Evolutionary conservation across 2,329 filamentous ascomycete species (phyloP), one percentile per base, ranked within the genome.

Genomic region (Rhynchosporium graminicola): DNA sequence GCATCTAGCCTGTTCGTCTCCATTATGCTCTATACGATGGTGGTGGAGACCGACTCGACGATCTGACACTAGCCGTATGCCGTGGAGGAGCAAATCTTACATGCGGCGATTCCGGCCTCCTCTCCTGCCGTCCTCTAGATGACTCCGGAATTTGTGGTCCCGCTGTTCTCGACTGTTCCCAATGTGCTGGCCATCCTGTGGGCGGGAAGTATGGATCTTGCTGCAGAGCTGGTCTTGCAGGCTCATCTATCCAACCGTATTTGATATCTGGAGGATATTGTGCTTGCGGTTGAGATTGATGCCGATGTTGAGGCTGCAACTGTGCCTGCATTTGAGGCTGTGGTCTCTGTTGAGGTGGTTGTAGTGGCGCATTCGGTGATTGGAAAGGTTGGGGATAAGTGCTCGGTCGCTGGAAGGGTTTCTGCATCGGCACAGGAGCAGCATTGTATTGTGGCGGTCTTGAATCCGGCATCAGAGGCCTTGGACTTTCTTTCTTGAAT

Each of bases 71-170:
- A 15, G 45, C 20, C 4, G 51, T 33, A 51, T 54, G 42, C 77
- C 97, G 95, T 82, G 80, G 83, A 74, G 84, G 87, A 70, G 82
- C 85, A 77, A 83, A 96, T 77, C 80, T 92, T 73, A 82, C 85
- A 76, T 91, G 91, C 70, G 92, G 91, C 76, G 96, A 96, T n/a
- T 60, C 57, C 26, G 57, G 26, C 48, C 68, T 64, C 28, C 61
- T 55, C 3, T 61, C 62, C 2, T 57, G 63, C 26, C 64, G 56
- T 12, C 63, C 62, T 46, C 67, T 62, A 8, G 60, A 63, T 46
- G 63, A 59, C 28, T 65, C 62, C 20, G 46, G 62, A 5, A 52
- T 38, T 36, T 57, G 58, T 47, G 58, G 38, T 6, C 47, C 26
- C 12, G 54, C 4, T 33, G 57, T 46, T 46, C 67, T 63, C n/a